A percentile compares a stretch with the other conserved stretches of the same genome.
Evolutionary conservation across 1,284 basidiomycete genomes (phyloP).

Genomic region (Cutaneotrichosporon curvatum): DNA sequence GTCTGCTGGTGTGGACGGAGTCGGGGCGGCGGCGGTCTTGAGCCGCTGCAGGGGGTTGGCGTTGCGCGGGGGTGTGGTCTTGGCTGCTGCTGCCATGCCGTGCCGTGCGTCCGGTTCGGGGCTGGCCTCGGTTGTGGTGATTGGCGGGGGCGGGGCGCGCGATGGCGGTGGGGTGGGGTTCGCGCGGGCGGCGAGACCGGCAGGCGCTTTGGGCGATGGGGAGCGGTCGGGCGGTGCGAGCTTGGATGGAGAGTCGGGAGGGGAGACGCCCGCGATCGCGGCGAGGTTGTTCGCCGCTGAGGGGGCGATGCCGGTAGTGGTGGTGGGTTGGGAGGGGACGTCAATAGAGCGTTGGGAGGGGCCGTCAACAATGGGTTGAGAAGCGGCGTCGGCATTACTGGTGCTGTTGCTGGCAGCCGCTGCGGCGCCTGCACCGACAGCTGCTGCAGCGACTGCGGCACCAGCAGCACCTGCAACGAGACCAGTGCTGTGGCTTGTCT

Average conservation of each 20-base stretch:
- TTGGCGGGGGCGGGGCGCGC: background rate
- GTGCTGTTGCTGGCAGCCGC: too few relatives aligned
- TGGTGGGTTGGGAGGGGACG: too few relatives aligned
- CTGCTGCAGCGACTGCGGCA: background rate
- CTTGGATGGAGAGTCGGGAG: background rate
- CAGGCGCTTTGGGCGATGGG: background rate
- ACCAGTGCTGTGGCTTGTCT: too few relatives aligned
- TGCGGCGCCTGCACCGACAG: too few relatives aligned
- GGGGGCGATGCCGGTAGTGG: constrained; percentile 1
- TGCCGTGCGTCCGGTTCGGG: constrained; percentile 2
- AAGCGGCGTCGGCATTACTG: too few relatives aligned
- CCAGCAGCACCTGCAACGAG: background rate
- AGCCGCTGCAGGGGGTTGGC: too few relatives aligned
- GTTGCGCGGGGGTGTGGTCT: too few relatives aligned
- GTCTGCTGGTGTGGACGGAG: background rate
- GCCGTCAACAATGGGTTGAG: too few relatives aligned
- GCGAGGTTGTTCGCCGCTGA: background rate
- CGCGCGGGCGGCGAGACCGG: background rate
- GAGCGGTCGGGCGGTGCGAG: constrained; percentile 1
- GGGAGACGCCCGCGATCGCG: background rate
- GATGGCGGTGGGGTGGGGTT: constrained; percentile 1
- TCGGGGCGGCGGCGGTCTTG: background rate
- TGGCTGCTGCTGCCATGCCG: background rate
- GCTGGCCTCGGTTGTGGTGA: background rate
- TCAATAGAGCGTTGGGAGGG: too few relatives aligned